Evolutionary conservation across 371 early-diverging fungal species (phyloP), one percentile per base, ranked within the genome.

Genomic region (Apophysomyces variabilis): DNA sequence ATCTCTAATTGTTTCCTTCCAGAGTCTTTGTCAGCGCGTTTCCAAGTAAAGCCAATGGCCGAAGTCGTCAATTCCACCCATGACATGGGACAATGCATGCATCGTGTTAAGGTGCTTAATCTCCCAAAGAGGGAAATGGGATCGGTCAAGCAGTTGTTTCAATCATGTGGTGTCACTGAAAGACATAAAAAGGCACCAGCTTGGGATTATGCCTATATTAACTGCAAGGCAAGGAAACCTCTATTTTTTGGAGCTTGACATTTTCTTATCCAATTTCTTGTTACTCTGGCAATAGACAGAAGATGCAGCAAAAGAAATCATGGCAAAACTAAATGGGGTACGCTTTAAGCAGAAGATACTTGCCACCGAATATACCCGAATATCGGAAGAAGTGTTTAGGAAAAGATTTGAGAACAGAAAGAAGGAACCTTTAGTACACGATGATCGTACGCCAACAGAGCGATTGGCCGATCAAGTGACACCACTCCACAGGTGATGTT

Each of bases 381-480:
- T 72, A 18, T 59, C 71, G 5, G 70, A 71, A 69, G 69, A 70
- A 37, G 65, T 38, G 0, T 69, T 60, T 57, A 73, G 80, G 38
- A 58, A 74, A 11, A 66, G 80, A 44, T 72, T 80, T 59, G 64
- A 66, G 12, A 47, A 58, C 18, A 79, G 72, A 69, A 66, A 57
- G 4, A 54, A 60, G 64, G 66, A 21, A 5, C 32, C 32, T 3
- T 67, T 62, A 16, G 81, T 79, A 47, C 65, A 69, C 13, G 86
- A 87, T 58, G 63, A 73, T 14, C 74, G 85, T 50, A 78, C 89
- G 8, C 87, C 87, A 16, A 71, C 78, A 38, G 90, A 93, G 71
- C 75, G 73, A 37, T 73, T 93, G 35, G 84, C 86, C 12, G 90
- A 90, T 74, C 91, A 92, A 79, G 88, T 90, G n/a, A 90, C 91